Evolutionary conservation across 192 early-diverging fungal species (phyloP).

Genomic region (Backusella australiensis): DNA sequence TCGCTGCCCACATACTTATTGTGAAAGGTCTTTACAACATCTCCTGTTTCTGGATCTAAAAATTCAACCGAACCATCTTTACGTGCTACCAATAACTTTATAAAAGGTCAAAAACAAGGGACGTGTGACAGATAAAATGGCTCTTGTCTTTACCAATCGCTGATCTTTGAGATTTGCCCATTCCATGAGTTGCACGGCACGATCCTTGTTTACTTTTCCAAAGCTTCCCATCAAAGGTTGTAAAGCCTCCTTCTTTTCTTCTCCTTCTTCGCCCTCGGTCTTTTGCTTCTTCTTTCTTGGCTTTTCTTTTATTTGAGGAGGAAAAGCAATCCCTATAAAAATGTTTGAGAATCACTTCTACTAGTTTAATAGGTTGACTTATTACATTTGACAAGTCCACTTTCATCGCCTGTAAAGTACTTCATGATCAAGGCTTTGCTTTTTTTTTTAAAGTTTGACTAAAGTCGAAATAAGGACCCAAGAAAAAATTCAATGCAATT

Average conservation of each 20-base stretch:
- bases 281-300: conserved; percentile 7
- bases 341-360: neutral
- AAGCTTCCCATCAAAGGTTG: conserved; percentile 12
- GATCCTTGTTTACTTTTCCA: conserved; percentile 28
- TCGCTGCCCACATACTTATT: conserved; percentile 30
- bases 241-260: conserved; percentile 15
- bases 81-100: conserved; percentile 49
- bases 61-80: conserved; percentile 52
- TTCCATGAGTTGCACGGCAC: conserved; percentile 22
- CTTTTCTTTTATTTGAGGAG: conserved; percentile 20
- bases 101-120: neutral
- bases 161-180: conserved; percentile 24
- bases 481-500: neutral
- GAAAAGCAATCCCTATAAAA: conserved; percentile 23
- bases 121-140: neutral
- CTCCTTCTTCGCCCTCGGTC: conserved; percentile 13
- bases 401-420: conserved; percentile 40
- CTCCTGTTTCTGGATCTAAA: conserved; percentile 39
- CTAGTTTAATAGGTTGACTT: neutral
- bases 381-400: conserved; percentile 38
- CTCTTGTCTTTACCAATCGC: conserved; percentile 18
- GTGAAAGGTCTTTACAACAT: conserved; percentile 33
- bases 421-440: conserved; percentile 16
- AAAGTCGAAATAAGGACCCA: neutral
- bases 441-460: neutral